Base-by-base conservation (phyloP, 225 moss, liverwort and hornwort species). In the Lunularia cruciata region DNA sequence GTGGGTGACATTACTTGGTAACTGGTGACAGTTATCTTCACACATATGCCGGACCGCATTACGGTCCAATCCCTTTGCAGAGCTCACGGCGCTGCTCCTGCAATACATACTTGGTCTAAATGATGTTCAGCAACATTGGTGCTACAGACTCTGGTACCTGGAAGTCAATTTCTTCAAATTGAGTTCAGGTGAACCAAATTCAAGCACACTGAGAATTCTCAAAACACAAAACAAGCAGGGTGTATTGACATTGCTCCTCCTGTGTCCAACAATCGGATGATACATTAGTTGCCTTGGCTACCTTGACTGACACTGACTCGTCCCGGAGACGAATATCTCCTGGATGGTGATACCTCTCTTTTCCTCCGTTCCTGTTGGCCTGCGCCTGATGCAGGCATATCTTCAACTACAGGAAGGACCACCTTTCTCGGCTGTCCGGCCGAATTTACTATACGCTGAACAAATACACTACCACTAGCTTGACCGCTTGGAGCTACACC, bases 361-460 rank as follows among this genome's bases (percentile, higher is more conserved):
- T 75, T 83, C 69, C 75, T 75, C 75, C 68, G 60, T 28, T 75
- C 75, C 45, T 60, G 73, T 36, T 70, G 78, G 23, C 20, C 28
- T 32, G 60, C 49, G 3, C 65, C 81, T 11, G 59, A 38, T 47
- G 40, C 73, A 12, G 43, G 45, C 28, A 43, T 68, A 36, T 55
- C 35, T 57, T 87, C 79, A 4, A 79, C 75, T 66, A 87, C 34
- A 23, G 90, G 92, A 70, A 90, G 34, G 3, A 98, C 77, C 18
- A 98, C 88, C 72, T 98, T 98, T 69, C 96, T 79, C 0, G 96
- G 96, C 40, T 98, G 96, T 35, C 96, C 96, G 0, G 96, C 91
- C 0, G 93, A 89, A 63, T 98, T 98, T 3, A 98, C 79, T 26
- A 98, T 80, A 34, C 96, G 74, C 35, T 91, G 92, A 34, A 98